Conservation (phyloP, 768 basidiomycete species). For the Serendipita sp. region DNA sequence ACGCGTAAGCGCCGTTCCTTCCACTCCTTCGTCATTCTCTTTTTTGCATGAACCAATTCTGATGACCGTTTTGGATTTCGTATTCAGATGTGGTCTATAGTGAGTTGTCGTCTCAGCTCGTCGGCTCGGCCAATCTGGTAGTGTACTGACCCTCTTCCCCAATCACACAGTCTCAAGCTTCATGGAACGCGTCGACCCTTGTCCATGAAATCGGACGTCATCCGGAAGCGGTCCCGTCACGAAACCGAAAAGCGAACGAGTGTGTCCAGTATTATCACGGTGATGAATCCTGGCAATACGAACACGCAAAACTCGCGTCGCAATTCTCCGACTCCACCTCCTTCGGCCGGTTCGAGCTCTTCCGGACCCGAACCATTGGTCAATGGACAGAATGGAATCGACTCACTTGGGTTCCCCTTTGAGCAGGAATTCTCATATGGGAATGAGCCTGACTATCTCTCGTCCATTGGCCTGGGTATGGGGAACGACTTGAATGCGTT, state of each 20-base stretch:
- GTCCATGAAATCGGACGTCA: conserved; percentile 83
- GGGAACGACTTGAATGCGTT: background rate
- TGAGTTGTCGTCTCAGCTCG: conserved; percentile 21
- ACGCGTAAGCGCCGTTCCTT: conserved; percentile 43
- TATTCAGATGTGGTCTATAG: conserved; percentile 59
- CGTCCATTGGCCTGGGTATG: background rate
- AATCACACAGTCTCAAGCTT: conserved; percentile 44
- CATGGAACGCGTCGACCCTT: conserved; percentile 77
- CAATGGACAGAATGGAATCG: background rate
- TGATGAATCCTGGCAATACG: background rate
- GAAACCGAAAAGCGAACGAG: conserved; percentile 26
- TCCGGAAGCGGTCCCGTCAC: conserved; percentile 73
- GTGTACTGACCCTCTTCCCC: conserved; percentile 9
- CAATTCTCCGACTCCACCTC: background rate
- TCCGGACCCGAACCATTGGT: background rate
- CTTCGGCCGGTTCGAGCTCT: conserved; percentile 4
- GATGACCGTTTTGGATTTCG: conserved; percentile 1
- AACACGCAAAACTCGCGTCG: background rate
- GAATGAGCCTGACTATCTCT: background rate
- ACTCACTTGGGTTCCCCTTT: background rate
- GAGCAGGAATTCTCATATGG: background rate
- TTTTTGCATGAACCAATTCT: background rate
- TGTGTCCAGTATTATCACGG: conserved; percentile 5
- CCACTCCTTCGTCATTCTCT: conserved; percentile 4
- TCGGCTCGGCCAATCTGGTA: conserved; percentile 8